Base-by-base conservation (phyloP, 495 filamentous ascomycete species). In the Tetracladium setigerum region DNA sequence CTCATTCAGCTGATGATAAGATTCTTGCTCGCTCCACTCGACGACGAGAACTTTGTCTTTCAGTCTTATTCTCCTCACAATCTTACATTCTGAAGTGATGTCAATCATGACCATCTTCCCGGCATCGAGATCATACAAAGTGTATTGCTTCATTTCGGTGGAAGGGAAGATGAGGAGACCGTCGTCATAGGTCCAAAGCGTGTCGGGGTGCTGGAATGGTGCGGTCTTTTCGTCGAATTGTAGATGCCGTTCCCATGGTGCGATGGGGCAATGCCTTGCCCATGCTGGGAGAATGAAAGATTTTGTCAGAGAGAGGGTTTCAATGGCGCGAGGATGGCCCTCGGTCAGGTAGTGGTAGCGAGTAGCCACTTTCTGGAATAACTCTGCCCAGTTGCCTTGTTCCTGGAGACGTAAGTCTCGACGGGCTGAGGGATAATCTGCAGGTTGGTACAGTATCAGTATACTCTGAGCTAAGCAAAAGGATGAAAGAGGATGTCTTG, bases 1-100 rank as follows among this genome's bases (percentile, higher is more conserved):
- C 40, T 76, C 74, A 53, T 82, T 79, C 8, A 79, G 59, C 64
- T 72, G 72, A 62, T 78, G 76, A 50, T 73, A 83, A 2, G 76
- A 65, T 15, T 69, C 64, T 1, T 60, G 60, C 55, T 85, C 78
- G 41, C 78, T 80, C 82, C 82, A 86, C 53, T 86, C 82, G 18
- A 85, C 58, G 10, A 84, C 56, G 2, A 86, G 62, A 14, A 83
- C 62, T 2, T 68, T 66, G 30, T 73, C 66, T 27, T 75, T 69
- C 19, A 86, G 60, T 1, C 82, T 70, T 5, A 82, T 55, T 35
- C 81, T 72, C 8, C 82, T 70, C 5, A 85, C 62, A 17, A 77
- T 70, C 49, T 71, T 84, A 4, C 67, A 70, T 11, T 60, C 54
- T 5, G 69, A 62, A 35, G 76, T 67, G 41, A 85, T 82, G 1